Evolutionary conservation across 768 basidiomycete species (phyloP), one percentile per base, ranked within the genome.

Genomic region (Lactarius hatsudake): DNA sequence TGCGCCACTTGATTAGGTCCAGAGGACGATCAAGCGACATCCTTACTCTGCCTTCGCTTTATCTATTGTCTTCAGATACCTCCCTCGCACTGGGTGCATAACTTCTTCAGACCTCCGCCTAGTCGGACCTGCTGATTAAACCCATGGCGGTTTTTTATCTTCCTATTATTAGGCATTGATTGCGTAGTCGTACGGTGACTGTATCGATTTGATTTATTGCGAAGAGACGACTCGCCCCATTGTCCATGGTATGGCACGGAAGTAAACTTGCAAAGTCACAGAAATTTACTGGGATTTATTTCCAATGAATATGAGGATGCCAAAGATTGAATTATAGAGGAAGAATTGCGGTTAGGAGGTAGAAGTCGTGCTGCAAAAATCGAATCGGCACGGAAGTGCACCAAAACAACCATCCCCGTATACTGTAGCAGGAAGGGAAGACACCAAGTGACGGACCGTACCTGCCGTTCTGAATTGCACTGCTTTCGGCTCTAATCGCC

Each of bases 111-210:
- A 43, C 28, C 53, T 40, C 60, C 58, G 32, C 60, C 40, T 53
- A 40, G 9, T 67, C 13, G 28, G 58, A 18, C 38, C 61, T 69
- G 66, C 66, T 63, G 68, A 67, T 55, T 62, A 60, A 66, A 67
- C 42, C 17, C 18, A 53, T 59, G 42, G 57, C 36, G 12, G 42
- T 63, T 67, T 18, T 43, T 55, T 45, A 40, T 36, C 13, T 59
- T 23, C 10, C 20, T 36, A 38, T 60, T 60, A 28, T 42, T 51
- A 34, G 13, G 61, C 65, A 59, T 63, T 69, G 66, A 63, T 18
- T 69, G 60, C 56, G 68, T 66, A 69, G 42, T 62, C 51, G 36
- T 66, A 61, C 57, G 43, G 55, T 61, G 30, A 42, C 36, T 45
- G 61, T 59, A 61, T 9, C 18, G 6, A 53, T 48, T 34, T 15